Percentiles rank a stretch among this genome's conserved stretches.
phyloP scores from a whole-genome alignment of 495 filamentous ascomycete species.

The Aspergillus olivimuriae region DNA sequence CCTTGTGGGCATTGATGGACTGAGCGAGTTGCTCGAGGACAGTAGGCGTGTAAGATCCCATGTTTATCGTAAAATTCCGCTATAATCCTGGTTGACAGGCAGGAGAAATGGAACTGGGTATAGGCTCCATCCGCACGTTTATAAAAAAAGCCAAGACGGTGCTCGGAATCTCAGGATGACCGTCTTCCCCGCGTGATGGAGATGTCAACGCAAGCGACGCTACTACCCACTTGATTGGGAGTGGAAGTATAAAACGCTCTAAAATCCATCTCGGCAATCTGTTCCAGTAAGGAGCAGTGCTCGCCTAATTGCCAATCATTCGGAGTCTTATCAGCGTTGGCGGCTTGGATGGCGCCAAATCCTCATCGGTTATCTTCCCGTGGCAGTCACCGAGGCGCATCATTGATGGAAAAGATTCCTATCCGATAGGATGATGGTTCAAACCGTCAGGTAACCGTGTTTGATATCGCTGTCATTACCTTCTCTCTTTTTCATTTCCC shows the following conservation, averaged over 20 bases:
- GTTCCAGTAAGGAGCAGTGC: neutral
- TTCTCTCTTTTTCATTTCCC: neutral
- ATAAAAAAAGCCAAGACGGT: too few relatives aligned
- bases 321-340: neutral
- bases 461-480: too few relatives aligned
- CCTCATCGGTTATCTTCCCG: too few relatives aligned
- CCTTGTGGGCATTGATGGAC: neutral
- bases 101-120: neutral
- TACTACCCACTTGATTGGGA: neutral
- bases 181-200: too few relatives aligned
- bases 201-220: too few relatives aligned
- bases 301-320: neutral
- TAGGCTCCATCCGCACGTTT: too few relatives aligned
- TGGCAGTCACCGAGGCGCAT: too few relatives aligned
- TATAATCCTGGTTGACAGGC: neutral
- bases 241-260: neutral
- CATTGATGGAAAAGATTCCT: too few relatives aligned
- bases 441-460: too few relatives aligned
- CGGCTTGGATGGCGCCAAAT: neutral
- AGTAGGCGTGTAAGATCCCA: neutral
- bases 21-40: neutral
- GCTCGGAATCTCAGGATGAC: too few relatives aligned
- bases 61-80: neutral
- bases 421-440: too few relatives aligned
- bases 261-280: neutral